Evolutionary conservation across 352 stramenopile species (phyloP).

Genomic region (Phytophthora aleatoria): DNA sequence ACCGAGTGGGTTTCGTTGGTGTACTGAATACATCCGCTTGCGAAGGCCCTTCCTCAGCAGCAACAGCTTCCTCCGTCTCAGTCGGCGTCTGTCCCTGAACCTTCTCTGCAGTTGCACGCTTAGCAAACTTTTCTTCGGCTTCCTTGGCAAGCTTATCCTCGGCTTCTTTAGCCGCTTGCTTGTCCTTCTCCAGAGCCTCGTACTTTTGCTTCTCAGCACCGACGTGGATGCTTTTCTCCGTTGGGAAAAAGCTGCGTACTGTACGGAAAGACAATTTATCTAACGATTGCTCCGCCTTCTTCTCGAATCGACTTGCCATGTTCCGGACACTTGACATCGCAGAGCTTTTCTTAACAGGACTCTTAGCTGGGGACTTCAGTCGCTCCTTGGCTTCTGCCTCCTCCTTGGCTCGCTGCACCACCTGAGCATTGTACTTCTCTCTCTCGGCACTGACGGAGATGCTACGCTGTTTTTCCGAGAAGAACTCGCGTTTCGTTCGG

Average conservation of each 20-base stretch:
- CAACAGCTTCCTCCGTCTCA: background rate
- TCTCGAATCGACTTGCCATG: slow-evolving; percentile 52
- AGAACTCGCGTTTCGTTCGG: slow-evolving; percentile 64
- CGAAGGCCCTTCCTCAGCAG: slow-evolving; percentile 4
- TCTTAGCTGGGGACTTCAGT: slow-evolving; percentile 21
- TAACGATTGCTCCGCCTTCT: slow-evolving; percentile 48
- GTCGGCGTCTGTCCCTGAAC: slow-evolving; percentile 2
- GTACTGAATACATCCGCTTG: slow-evolving; percentile 12
- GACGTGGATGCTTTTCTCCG: slow-evolving; percentile 52
- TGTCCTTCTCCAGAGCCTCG: slow-evolving; percentile 54
- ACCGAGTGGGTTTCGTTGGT: slow-evolving; percentile 10
- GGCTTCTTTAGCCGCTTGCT: slow-evolving; percentile 31
- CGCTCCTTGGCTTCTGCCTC: slow-evolving; percentile 27
- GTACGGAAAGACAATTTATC: slow-evolving; percentile 59
- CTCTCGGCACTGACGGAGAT: slow-evolving; percentile 41
- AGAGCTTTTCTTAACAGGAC: slow-evolving; percentile 24
- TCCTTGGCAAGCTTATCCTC: slow-evolving; percentile 18
- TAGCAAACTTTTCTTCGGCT: no score
- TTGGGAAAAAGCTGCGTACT: slow-evolving; percentile 57
- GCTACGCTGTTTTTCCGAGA: slow-evolving; percentile 44
- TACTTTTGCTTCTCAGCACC: slow-evolving; percentile 59
- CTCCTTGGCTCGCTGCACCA: slow-evolving; percentile 26
- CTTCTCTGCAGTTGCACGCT: no score
- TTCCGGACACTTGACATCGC: slow-evolving; percentile 44
- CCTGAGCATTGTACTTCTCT: slow-evolving; percentile 40